These are phyloP conservation scores for Candida glucosophila DNA, from an alignment of 1,139 yeast species.

Conservation along the genomic window DNA sequence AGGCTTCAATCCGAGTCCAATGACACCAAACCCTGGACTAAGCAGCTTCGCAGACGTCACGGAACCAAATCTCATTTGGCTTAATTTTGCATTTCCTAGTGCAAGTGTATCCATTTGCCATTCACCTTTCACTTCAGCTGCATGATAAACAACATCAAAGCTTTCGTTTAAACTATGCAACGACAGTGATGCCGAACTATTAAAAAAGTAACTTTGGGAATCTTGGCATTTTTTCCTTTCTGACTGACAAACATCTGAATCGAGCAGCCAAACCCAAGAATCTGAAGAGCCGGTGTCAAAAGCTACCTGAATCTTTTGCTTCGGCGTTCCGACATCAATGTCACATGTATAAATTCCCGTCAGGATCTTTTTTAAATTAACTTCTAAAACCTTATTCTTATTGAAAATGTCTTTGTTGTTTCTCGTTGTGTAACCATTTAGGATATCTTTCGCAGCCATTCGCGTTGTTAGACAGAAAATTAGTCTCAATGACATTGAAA, in stretches of 20 bases:
- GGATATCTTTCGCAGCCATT: too few species aligned
- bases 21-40: slow-evolving; percentile 2
- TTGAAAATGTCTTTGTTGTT: too few species aligned
- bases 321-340: slow-evolving; percentile 5
- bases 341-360: slow-evolving; percentile 4
- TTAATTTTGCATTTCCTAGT: slow-evolving; percentile 1
- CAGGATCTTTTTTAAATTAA: background rate
- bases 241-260: slow-evolving; percentile 2
- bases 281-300: slow-evolving; percentile 6
- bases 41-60: slow-evolving; percentile 1
- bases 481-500: too few species aligned
- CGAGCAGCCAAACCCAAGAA: slow-evolving; percentile 5
- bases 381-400: background rate
- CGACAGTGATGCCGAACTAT: slow-evolving; percentile 1
- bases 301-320: slow-evolving; percentile 4
- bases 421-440: too few species aligned
- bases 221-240: slow-evolving; percentile 2
- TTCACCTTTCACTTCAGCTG: slow-evolving; percentile 4
- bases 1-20: slow-evolving; percentile 4
- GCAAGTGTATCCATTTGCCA: slow-evolving; percentile 3
- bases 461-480: too few species aligned
- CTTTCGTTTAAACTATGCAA: slow-evolving; percentile 1
- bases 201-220: slow-evolving; percentile 2
- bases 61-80: slow-evolving; percentile 3
- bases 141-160: slow-evolving; percentile 5